phyloP scores from a whole-genome alignment of 805 yeast genomes.

The Schwanniomyces polymorphus region DNA sequence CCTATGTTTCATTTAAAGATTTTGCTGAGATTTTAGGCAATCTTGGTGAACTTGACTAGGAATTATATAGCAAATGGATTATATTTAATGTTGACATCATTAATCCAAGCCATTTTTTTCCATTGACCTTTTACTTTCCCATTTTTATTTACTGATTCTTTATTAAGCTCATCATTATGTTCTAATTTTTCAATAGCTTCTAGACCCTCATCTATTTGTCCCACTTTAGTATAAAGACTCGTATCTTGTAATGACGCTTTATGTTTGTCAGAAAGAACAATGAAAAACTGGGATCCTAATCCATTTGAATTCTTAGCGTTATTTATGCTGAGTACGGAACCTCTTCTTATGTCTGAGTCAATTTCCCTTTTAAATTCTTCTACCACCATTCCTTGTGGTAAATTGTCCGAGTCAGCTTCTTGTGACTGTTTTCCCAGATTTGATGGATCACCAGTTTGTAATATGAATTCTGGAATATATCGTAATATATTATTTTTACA shows the following conservation, averaged over 20 bases:
- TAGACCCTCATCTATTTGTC: constrained; percentile 16
- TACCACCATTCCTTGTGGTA: background rate
- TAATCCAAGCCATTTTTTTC: constrained; percentile 15
- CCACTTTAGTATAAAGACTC: constrained; percentile 12
- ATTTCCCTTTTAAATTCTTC: background rate
- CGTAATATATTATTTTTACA: constrained; percentile 11
- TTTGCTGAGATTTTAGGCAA: constrained; percentile 43
- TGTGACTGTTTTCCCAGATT: constrained; percentile 13
- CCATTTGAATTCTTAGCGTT: constrained; percentile 5
- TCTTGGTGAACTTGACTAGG: constrained; percentile 36
- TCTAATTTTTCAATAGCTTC: constrained; percentile 14
- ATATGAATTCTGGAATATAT: constrained; percentile 16
- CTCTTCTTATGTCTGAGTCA: constrained; percentile 8
- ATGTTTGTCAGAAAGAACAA: constrained; percentile 12
- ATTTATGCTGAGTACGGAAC: constrained; percentile 13
- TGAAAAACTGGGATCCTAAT: constrained; percentile 21
- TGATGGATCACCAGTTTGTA: constrained; percentile 21
- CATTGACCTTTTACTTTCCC: constrained; percentile 17
- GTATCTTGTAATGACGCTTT: constrained; percentile 6
- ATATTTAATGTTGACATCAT: constrained; percentile 10
- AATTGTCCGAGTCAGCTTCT: constrained; percentile 8
- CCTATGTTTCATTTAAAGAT: constrained; percentile 34
- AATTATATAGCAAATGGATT: constrained; percentile 11
- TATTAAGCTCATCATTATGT: constrained; percentile 7
- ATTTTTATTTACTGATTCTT: constrained; percentile 8